Evolutionary conservation across 495 filamentous ascomycete species (phyloP).

Genomic region (Platismatia glauca): DNA sequence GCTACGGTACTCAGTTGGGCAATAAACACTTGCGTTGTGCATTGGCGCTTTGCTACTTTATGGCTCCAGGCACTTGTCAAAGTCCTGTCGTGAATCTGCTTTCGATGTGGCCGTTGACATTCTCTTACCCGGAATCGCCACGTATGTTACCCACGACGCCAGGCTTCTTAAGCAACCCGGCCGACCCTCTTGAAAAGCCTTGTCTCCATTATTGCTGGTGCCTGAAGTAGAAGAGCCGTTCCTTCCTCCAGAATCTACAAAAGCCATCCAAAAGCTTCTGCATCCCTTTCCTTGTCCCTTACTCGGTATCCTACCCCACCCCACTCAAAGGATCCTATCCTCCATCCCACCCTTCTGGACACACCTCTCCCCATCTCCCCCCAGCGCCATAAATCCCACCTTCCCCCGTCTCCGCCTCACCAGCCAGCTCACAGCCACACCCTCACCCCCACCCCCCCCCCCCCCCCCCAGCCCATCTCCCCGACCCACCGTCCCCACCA

Average conservation of each 20-base stretch:
- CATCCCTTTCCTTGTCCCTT: no score
- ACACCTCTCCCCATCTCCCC: neutral
- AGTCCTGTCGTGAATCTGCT: neutral
- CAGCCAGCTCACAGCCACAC: no score
- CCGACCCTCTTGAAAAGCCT: neutral
- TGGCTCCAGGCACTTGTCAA: neutral
- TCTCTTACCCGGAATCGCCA: neutral
- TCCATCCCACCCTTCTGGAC: neutral
- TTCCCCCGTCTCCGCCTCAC: neutral
- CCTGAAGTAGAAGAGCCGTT: no score
- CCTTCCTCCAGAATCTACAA: no score
- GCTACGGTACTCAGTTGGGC: neutral
- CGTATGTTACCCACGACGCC: no score
- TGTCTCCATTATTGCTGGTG: no score
- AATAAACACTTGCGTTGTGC: no score
- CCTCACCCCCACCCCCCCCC: no score
- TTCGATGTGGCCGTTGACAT: neutral
- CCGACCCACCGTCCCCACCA: no score
- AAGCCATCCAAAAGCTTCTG: no score
- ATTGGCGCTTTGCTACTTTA: neutral
- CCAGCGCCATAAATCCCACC: neutral
- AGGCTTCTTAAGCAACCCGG: neutral
- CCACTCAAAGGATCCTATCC: neutral
- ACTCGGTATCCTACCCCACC: no score
- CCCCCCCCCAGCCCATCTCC: no score